Base-by-base conservation (phyloP, 1,139 yeast genomes). In the Diutina mesorugosa region DNA sequence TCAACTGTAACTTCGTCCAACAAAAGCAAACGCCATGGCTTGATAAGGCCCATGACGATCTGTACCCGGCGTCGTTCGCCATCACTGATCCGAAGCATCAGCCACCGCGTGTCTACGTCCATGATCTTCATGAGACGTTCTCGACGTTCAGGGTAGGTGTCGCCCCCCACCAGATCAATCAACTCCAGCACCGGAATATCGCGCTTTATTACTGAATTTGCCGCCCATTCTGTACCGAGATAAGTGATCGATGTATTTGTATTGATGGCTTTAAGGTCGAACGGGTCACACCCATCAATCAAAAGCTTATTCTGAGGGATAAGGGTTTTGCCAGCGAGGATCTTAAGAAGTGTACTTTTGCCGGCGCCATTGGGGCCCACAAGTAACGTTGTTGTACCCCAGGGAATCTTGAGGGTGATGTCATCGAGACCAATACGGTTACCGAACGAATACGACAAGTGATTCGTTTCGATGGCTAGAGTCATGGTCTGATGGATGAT, bases 361-460 rank as follows among this genome's bases (percentile, higher is more conserved):
- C 99, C 99, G 1, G 99, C 98, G 28, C 99, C 99, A 65, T 93
- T 93, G 35, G 98, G 96, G 0, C 99, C 99, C 47, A 93, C 77
- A 12, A 93, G 70, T 54, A 93, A 73, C 26, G 91, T 83, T 59
- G 96, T 79, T 1, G 93, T 80, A 6, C 87, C 84, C 78, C 87
- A 81, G 1, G 85, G 83, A 21, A 93, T 74, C 14, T 72, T 63
- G 54, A 93, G 66, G 45, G 76, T 72, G 59, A 91, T 78, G 55
- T 87, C 77, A 47, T 80, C 79, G 32, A 93, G 75, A 0, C 97
- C 95, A 21, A 60, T 55, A 5, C 89, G 80, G 55, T 76, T 73
- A 58, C 80, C 77, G 66, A 88, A 93, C 55, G 79, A 81, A 68
- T 90, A 93, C 2, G 85, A 81, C 56, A 93, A 74, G 56, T 82